Conservation (phyloP, 345 rosid genomes). For the Reutealis trisperma region DNA sequence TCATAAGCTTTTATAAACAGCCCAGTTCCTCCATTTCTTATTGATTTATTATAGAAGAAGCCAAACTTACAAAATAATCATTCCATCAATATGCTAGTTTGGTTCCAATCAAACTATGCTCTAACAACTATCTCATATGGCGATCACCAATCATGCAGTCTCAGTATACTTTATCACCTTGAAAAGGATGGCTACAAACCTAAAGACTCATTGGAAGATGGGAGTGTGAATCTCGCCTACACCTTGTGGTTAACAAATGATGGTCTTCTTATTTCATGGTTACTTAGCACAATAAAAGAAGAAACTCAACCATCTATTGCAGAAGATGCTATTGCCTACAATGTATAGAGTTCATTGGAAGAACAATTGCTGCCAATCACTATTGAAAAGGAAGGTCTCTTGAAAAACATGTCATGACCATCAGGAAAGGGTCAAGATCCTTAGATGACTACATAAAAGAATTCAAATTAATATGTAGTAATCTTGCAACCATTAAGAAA, state of each 20-base stretch:
- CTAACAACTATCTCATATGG: constrained; percentile 4
- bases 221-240: neutral
- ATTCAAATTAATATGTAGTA: neutral
- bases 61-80: neutral
- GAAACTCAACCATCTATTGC: neutral
- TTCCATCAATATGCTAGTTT: neutral
- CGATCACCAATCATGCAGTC: neutral
- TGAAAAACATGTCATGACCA: constrained; percentile 9
- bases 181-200: neutral
- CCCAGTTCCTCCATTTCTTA: too few species aligned
- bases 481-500: neutral
- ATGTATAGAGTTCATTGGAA: constrained; percentile 7
- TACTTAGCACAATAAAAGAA: neutral
- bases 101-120: constrained; percentile 16
- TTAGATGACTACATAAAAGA: neutral
- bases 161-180: neutral
- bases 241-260: neutral
- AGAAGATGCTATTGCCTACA: constrained; percentile 5
- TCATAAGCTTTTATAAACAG: too few species aligned
- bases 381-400: neutral
- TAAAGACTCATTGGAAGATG: too few species aligned
- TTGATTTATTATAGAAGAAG: neutral
- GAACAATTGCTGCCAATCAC: neutral
- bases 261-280: neutral
- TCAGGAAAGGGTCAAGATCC: neutral